Base-by-base conservation (phyloP, 129 eudicot genomes). In the Flaveria trinervia region DNA sequence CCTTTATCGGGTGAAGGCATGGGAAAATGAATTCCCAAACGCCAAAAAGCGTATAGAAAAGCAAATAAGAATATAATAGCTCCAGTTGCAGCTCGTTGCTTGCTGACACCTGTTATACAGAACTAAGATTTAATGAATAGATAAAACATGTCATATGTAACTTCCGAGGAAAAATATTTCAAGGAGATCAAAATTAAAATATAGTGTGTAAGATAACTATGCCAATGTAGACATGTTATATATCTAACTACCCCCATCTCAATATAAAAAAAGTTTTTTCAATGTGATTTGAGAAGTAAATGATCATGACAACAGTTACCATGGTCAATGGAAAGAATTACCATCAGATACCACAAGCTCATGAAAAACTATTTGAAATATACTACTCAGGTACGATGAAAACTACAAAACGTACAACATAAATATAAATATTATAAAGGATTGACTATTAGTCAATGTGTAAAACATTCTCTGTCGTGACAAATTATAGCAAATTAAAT, bases 1-100 rank as follows among this genome's bases (percentile, higher is more conserved):
- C 99, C 99, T 91, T 89, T 89, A 82, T 94, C 96, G n/a, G 97
- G 98, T 72, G 98, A 94, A 79, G 98, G 99, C 99, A 94, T 94
- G 10, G 99, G 99, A 65, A 94, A 94, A 79, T 94, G 99, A 74
- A 94, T 89, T 67, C 99, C 99, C 88, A 94, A 65, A 61, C 94
- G 99, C 99, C 99, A 94, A 82, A 94, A 94, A 68, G 84, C 99
- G 80, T 94, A 94, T 16, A 94, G 89, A 79, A 91, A 94, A 16
- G 85, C 93, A 30, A 82, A 75, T 76, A 94, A 79, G 76, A 94
- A 94, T 69, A 94, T 64, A 69, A 91, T 57, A 54, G 96, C 96
- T 70, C 99, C 99, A 81, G 90, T 84, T 79, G 97, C 89, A 75
- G 99, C 99, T 20, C 99, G 92, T 61, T 86, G 90, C 85, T 86